Conservation (phyloP, 768 basidiomycete species). For the Trametes sanguinea region DNA sequence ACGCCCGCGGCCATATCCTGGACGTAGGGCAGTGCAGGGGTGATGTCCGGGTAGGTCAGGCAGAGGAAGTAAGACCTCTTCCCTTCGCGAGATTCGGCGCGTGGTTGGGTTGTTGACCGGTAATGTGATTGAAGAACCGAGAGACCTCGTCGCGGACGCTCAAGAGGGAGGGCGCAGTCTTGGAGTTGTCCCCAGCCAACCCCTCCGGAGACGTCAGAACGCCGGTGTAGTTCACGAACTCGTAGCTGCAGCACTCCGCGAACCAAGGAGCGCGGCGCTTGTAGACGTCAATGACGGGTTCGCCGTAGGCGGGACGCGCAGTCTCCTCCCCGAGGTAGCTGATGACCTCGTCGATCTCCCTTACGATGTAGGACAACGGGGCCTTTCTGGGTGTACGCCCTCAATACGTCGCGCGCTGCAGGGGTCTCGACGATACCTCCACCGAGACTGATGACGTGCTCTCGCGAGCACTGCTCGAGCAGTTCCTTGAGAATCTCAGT, state of each 20-base stretch:
- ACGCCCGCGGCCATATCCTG: conserved; percentile 78
- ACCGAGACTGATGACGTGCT: conserved; percentile 85
- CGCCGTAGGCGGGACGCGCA: conserved; percentile 85
- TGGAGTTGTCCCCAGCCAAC: conserved; percentile 16
- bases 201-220: conserved; percentile 13
- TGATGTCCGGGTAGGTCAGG: conserved; percentile 89
- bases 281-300: conserved; percentile 83
- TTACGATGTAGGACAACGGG: conserved; percentile 83
- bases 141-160: conserved; percentile 61
- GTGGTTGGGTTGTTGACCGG: conserved; percentile 68
- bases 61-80: conserved; percentile 89
- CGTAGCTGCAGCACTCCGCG: conserved; percentile 74
- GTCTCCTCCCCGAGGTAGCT: conserved; percentile 76
- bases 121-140: conserved; percentile 89
- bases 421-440: conserved; percentile 93
- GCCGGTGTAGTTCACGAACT: conserved; percentile 77
- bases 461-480: conserved; percentile 52
- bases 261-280: conserved; percentile 85
- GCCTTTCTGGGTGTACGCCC: conserved; percentile 62
- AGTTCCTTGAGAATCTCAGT: conserved; percentile 67
- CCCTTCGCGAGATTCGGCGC: conserved; percentile 50
- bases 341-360: conserved; percentile 81
- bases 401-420: conserved; percentile 69
- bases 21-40: conserved; percentile 63
- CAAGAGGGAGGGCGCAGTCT: conserved; percentile 28